These are phyloP conservation scores for Sporothrix pallida DNA, from an alignment of 2,329 filamentous ascomycete genomes.

Conservation along the genomic window DNA sequence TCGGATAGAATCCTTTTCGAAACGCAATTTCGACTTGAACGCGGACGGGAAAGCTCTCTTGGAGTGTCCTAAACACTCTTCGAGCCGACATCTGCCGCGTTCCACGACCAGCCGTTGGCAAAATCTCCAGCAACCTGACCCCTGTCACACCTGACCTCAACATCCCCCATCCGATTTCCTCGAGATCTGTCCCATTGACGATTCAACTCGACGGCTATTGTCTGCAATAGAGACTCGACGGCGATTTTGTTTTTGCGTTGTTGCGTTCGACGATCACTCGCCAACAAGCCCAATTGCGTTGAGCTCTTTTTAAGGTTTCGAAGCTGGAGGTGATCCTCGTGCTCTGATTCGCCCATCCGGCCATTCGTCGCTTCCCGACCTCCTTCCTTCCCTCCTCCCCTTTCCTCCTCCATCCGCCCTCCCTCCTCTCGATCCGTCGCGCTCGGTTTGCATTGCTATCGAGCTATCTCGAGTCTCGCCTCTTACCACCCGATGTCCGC, in stretches of 20 bases:
- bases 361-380: background rate
- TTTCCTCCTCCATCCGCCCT: background rate
- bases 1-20: background rate
- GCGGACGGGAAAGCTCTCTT: background rate
- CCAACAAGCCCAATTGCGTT: background rate
- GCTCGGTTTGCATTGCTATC: too few relatives aligned
- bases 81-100: constrained; percentile 26
- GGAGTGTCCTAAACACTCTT: background rate
- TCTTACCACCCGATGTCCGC: constrained; percentile 45
- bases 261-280: background rate
- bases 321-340: background rate
- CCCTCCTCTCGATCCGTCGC: too few relatives aligned
- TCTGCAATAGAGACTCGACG: background rate
- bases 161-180: background rate
- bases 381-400: background rate
- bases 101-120: constrained; percentile 23
- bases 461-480: too few relatives aligned
- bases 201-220: background rate
- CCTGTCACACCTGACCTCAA: constrained; percentile 10
- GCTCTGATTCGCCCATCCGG: background rate
- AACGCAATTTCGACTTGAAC: background rate
- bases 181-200: constrained; percentile 13
- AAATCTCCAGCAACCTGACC: background rate
- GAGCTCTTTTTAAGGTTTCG: background rate
- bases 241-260: background rate